Conservation (phyloP, 2,329 filamentous ascomycete genomes). For the Exophiala spinifera region DNA sequence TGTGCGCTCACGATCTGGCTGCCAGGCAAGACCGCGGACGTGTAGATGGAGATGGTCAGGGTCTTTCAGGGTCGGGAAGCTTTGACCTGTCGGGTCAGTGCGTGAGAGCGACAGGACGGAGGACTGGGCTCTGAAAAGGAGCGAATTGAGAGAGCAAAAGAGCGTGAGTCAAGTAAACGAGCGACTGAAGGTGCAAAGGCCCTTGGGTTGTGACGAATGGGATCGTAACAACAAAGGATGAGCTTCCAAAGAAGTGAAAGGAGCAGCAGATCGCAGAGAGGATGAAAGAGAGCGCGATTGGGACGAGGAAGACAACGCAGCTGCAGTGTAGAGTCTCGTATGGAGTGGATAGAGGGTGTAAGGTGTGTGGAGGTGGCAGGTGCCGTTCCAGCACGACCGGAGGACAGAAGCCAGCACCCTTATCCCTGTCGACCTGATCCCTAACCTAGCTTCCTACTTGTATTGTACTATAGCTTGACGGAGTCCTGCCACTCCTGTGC, state of each 20-base stretch:
- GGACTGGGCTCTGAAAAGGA: conserved; percentile 1
- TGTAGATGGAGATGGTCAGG: conserved; percentile 4
- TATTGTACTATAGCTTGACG: neutral
- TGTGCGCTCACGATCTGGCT: conserved; percentile 89
- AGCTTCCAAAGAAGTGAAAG: conserved; percentile 29
- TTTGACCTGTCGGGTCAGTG: conserved; percentile 13
- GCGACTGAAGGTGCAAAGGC: conserved; percentile 25
- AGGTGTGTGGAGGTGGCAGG: conserved; percentile 1
- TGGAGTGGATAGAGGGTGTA: neutral
- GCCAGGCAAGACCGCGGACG: conserved; percentile 43
- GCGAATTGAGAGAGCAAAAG: conserved; percentile 12
- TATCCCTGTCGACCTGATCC: too few relatives aligned
- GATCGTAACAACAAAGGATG: conserved; percentile 22
- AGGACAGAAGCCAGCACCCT: too few relatives aligned
- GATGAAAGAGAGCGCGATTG: conserved; percentile 31
- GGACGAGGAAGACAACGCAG: conserved; percentile 29
- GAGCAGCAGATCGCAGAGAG: conserved; percentile 28
- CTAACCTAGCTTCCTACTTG: too few relatives aligned
- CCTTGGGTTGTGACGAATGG: conserved; percentile 10
- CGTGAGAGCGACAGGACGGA: conserved; percentile 2
- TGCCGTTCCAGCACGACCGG: too few relatives aligned
- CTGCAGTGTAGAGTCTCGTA: too few relatives aligned
- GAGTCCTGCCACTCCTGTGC: neutral
- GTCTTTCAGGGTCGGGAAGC: conserved; percentile 4
- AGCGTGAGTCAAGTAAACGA: conserved; percentile 21